phyloP scores from a whole-genome alignment of 2,329 filamentous ascomycete genomes.

The Proliferodiscus dingleyae region DNA sequence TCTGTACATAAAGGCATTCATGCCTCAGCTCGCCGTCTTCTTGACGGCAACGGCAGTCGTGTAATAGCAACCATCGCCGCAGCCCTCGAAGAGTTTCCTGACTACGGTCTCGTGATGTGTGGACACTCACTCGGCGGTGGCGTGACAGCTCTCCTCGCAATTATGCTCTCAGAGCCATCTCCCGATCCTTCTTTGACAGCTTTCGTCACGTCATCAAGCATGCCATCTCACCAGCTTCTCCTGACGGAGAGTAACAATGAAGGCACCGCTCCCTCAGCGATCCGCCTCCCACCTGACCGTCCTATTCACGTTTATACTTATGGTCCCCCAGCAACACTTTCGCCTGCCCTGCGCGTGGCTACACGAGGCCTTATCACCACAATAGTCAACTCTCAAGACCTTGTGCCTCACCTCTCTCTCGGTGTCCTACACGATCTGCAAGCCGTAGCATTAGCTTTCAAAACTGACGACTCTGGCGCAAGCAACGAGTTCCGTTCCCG shows the following conservation, averaged over 20 bases:
- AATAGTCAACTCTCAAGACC: constrained; percentile 66
- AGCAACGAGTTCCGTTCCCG: constrained; percentile 62
- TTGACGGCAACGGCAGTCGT: constrained; percentile 43
- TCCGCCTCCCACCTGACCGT: constrained; percentile 59
- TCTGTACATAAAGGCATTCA: constrained; percentile 54
- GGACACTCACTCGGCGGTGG: constrained; percentile 52
- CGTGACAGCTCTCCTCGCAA: constrained; percentile 50
- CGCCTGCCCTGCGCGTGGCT: constrained; percentile 60
- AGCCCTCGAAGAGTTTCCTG: constrained; percentile 48
- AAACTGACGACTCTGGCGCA: constrained; percentile 62
- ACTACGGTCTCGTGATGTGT: constrained; percentile 52
- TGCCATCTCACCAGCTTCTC: constrained; percentile 60
- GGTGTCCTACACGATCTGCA: constrained; percentile 73
- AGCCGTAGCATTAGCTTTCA: constrained; percentile 66
- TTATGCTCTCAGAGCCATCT: constrained; percentile 46
- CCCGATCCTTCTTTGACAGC: constrained; percentile 34
- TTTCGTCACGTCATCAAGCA: constrained; percentile 62
- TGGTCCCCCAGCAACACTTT: constrained; percentile 69
- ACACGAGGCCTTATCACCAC: constrained; percentile 73
- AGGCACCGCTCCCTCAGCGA: constrained; percentile 24
- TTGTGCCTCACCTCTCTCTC: constrained; percentile 69
- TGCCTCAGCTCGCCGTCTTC: constrained; percentile 46
- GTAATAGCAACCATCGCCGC: constrained; percentile 49
- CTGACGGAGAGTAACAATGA: constrained; percentile 48
- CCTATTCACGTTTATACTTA: constrained; percentile 78